Base-by-base conservation (phyloP, 352 stramenopile species). In the Thalassiosira livingstoniorum region DNA sequence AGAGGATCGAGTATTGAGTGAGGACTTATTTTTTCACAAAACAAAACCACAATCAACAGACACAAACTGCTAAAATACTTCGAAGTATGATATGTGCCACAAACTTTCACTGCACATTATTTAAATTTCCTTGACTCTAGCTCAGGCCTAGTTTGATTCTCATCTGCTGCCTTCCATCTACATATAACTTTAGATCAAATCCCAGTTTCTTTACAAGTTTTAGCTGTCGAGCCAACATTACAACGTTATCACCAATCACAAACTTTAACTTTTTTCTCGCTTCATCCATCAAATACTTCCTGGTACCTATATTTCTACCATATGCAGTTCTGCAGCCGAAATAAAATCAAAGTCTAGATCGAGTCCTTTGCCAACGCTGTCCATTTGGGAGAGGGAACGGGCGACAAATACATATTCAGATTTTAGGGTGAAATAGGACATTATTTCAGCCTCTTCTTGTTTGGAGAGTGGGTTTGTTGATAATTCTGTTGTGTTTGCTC, bases 311-410 rank as follows among this genome's bases (percentile, higher is more conserved):
- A 94, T 89, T 85, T 94, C 91, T 0, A 93, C 87, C 53, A 95
- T 80, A 55, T 88, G 91, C 23, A 88, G 91, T 23, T 90, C 91
- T 15, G 83, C 73, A 5, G 83, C 84, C 13, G 82, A 91, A 47
- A 95, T 91, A 61, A 95, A 95, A 62, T 95, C 91, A 75, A 95
- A 95, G 4, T 94, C 90, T 7, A 80, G 58, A 70, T 94, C 91
- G 13, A 95, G 68, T 27, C 64, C 75, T 80, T 93, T 93, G 35
- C 91, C 90, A n/a, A 94, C 88, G 2, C 91, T 90, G 67, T 92
- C 83, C 83, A 95, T 92, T 76, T 95, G 91, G 35, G 80, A 88
- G 13, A 94, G 45, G 2, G 91, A 90, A 32, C 91, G 83, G 23
- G 87, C 86, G 23, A 94, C 91, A 82, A 95, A 95, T 21, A 90